Evolutionary conservation across 176 grass and related monocot species (phyloP).

Genomic region (Juncus effusus): DNA sequence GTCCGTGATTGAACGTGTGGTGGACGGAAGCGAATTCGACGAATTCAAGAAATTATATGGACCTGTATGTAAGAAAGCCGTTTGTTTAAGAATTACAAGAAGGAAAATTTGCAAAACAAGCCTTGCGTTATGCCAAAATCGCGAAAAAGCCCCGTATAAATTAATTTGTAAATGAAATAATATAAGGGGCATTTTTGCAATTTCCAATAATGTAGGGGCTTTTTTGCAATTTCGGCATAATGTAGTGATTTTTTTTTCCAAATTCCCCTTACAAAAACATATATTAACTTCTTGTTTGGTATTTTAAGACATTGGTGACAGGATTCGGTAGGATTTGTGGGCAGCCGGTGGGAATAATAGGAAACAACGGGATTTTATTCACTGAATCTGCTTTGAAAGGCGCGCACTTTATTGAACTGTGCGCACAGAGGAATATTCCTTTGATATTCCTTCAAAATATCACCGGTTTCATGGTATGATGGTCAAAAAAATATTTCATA

Average conservation of each 20-base stretch:
- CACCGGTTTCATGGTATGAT: slow-evolving; percentile 91
- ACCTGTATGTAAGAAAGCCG: slow-evolving; percentile 47
- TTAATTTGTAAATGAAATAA: no score
- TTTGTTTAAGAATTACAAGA: slow-evolving; percentile 12
- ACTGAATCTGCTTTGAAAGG: slow-evolving; percentile 88
- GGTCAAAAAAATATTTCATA: background rate
- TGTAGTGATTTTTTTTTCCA: no score
- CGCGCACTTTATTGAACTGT: slow-evolving; percentile 93
- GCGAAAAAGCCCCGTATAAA: no score
- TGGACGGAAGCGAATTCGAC: slow-evolving; percentile 92
- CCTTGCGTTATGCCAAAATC: no score
- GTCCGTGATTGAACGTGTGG: slow-evolving; percentile 72
- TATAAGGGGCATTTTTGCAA: no score
- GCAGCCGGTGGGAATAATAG: slow-evolving; percentile 87
- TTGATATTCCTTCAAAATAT: slow-evolving; percentile 99
- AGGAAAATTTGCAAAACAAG: background rate
- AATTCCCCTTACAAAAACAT: no score
- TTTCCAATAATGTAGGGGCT: no score
- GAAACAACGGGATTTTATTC: slow-evolving; percentile 98
- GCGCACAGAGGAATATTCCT: slow-evolving; percentile 93
- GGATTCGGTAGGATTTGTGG: slow-evolving; percentile 93
- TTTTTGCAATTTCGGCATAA: no score
- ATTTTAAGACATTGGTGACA: slow-evolving; percentile 80
- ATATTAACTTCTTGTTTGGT: slow-evolving; percentile 25
- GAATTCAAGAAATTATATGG: slow-evolving; percentile 99